Percentiles rank a stretch among this genome's conserved stretches.
These are phyloP conservation scores for Pyricularia pennisetigena DNA, from an alignment of 2,329 filamentous ascomycete genomes.

Conservation along the genomic window DNA sequence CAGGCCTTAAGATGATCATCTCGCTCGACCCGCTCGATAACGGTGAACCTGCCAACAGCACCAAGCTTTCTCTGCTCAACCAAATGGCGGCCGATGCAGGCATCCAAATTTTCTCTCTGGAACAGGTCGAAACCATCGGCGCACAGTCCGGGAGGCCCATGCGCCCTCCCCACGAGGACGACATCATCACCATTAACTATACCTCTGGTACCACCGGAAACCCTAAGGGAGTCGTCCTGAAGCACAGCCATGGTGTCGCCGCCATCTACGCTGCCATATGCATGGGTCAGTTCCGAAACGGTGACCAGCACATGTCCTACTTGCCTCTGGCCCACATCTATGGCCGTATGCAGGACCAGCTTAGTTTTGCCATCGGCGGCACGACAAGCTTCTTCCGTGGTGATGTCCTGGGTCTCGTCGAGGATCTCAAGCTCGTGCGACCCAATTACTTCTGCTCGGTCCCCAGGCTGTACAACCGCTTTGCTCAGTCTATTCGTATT, in stretches of 20 bases:
- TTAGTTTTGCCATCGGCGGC: slow-evolving; percentile 59
- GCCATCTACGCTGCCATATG: slow-evolving; percentile 54
- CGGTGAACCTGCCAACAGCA: slow-evolving; percentile 66
- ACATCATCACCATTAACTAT: slow-evolving; percentile 85
- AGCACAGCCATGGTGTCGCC: slow-evolving; percentile 71
- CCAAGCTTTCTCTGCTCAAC: slow-evolving; percentile 71
- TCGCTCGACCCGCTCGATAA: slow-evolving; percentile 74
- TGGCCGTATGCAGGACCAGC: slow-evolving; percentile 74
- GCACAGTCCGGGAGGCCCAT: slow-evolving; percentile 57
- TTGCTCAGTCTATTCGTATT: slow-evolving; percentile 72
- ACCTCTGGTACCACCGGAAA: slow-evolving; percentile 77
- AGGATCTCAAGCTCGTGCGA: slow-evolving; percentile 80
- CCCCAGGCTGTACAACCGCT: slow-evolving; percentile 83
- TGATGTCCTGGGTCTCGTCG: slow-evolving; percentile 74
- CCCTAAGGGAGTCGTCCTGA: slow-evolving; percentile 76
- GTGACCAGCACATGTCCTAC: slow-evolving; percentile 71
- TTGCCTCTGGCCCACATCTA: slow-evolving; percentile 92
- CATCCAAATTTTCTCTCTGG: slow-evolving; percentile 68
- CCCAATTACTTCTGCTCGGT: slow-evolving; percentile 83
- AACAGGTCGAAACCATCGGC: slow-evolving; percentile 74
- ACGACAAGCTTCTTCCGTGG: slow-evolving; percentile 90
- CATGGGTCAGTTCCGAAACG: slow-evolving; percentile 35
- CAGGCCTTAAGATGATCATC: slow-evolving; percentile 77
- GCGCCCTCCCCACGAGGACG: slow-evolving; percentile 61
- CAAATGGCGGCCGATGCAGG: slow-evolving; percentile 64